Base-by-base conservation (phyloP, 106 monocot species). In the Dioscorea alata region DNA sequence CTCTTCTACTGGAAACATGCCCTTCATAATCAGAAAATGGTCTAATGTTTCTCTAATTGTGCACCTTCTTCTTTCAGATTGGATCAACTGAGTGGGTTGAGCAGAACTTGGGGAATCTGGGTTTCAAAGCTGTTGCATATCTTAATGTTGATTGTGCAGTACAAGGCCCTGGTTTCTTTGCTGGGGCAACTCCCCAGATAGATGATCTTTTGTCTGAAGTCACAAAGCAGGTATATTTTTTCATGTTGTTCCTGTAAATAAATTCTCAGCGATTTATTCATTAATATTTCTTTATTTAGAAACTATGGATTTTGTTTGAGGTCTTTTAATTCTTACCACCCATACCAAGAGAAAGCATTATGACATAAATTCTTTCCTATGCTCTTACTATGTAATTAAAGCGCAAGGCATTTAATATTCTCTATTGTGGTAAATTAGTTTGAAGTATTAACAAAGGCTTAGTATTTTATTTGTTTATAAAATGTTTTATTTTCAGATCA, bases 1-100 rank as follows among this genome's bases (percentile, higher is more conserved):
- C 28, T 28, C 28, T 28, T 28, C 28, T 28, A 28, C 28, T 3
- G 3, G 28, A 28, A 28, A 28, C 42, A 6, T 48, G 32, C 6
- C 32, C 33, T 6, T 42, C 42, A 64, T 7, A 25, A 8, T 18
- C 35, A 18, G 42, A 24, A 25, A 50, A 6, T 14, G 23, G 50
- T 12, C 25, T 15, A 4, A 13, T 31, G 14, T 68, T 18, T 18
- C 48, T 18, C 53, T 22, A 32, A 4, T 48, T 7, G 17, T 21
- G 12, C 49, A 2, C 4, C 52, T 66, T 59, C 12, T 74, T 13
- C 54, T 80, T 75, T 65, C 82, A 99, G 97, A 90, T 99, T 71
- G 97, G 97, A 58, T 99, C 97, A 12, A 99, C 97, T 14, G 97
- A 99, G 72, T 99, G 92, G 92, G 92, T 93, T 60, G 97, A 99